Base-by-base conservation (phyloP, 2,329 filamentous ascomycete species). In the Nemania diffusa region DNA sequence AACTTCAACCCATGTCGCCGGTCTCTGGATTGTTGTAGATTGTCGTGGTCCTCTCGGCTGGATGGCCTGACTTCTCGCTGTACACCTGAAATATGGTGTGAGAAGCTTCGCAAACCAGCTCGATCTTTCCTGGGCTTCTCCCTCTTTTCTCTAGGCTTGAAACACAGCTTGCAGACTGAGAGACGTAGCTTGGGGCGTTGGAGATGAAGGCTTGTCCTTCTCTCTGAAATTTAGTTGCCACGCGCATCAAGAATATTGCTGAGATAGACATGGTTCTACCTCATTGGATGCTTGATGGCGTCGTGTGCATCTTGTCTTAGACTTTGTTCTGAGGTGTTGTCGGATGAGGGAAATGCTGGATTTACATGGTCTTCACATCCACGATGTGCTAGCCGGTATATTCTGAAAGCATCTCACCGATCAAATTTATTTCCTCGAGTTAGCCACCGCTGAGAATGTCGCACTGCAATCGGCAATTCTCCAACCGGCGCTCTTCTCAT, bases 401-500 rank as follows among this genome's bases (percentile, higher is more conserved):
- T 37, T 34, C 40, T 15, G 1, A 48, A 48, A 58, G 75, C 72
- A 77, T 82, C 88, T 93, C 92, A 93, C 90, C 84, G 90, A 93
- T 91, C 74, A 94, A 95, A 94, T 84, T 70, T 72, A 92, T 90
- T 76, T 83, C 82, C 83, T 92, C 91, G 92, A 94, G 92, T 94
- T 85, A 89, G 88, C 88, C 91, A 92, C 88, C 88, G 89, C 86
- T 84, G 91, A 94, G 92, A 96, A 96, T 95, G 92, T 90, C 89
- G 92, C 92, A 84, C 85, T 90, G 85, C 87, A 90, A 91, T 92
- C 71, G 91, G 91, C 93, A 97, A 84, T 97, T 97, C 93, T 94
- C 89, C 87, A 90, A 90, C 90, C 89, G 91, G 92, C 92, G 91
- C 89, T 90, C 86, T 86, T 84, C 83, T 74, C 73, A 75, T 85